A percentile compares a stretch with the other conserved stretches of the same genome.
Conservation (phyloP, 371 early-diverging fungal species). For the Nematocida displodere region DNA sequence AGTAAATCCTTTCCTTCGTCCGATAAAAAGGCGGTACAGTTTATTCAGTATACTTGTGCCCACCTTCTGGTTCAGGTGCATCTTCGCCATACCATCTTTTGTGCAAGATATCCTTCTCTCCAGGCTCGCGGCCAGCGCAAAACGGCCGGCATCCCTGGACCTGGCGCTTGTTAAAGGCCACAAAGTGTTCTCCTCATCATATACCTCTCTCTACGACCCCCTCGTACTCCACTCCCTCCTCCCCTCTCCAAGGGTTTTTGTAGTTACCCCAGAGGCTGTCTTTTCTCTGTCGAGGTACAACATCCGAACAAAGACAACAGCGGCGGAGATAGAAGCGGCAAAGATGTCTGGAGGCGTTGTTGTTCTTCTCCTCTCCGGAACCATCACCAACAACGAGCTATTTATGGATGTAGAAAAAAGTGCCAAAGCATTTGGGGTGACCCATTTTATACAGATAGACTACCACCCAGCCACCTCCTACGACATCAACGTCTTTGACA, state of each 20-base stretch:
- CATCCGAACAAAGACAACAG: neutral
- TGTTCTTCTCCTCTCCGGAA: slow-evolving; percentile 26
- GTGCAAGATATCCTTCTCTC: too few relatives aligned
- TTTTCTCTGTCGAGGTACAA: slow-evolving; percentile 1
- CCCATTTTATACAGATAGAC: neutral
- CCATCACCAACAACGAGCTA: slow-evolving; percentile 23
- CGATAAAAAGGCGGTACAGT: neutral
- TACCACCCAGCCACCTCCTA: neutral
- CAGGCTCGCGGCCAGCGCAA: too few relatives aligned
- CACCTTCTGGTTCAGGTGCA: neutral
- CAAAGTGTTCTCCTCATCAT: slow-evolving; percentile 11
- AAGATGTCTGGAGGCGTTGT: neutral
- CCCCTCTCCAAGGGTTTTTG: neutral
- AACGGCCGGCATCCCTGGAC: neutral
- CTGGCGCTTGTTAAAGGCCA: neutral
- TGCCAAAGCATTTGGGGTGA: neutral
- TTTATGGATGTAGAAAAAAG: neutral
- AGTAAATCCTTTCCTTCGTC: slow-evolving; percentile 40
- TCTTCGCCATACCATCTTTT: slow-evolving; percentile 12
- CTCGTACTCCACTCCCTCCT: neutral
- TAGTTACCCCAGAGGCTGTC: neutral
- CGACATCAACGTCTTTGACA: slow-evolving; percentile 19
- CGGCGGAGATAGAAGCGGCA: neutral
- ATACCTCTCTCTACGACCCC: slow-evolving; percentile 23
- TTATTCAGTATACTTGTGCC: neutral